Base-by-base conservation (phyloP, 805 yeast genomes). In the Saccharomycopsis malanga region DNA sequence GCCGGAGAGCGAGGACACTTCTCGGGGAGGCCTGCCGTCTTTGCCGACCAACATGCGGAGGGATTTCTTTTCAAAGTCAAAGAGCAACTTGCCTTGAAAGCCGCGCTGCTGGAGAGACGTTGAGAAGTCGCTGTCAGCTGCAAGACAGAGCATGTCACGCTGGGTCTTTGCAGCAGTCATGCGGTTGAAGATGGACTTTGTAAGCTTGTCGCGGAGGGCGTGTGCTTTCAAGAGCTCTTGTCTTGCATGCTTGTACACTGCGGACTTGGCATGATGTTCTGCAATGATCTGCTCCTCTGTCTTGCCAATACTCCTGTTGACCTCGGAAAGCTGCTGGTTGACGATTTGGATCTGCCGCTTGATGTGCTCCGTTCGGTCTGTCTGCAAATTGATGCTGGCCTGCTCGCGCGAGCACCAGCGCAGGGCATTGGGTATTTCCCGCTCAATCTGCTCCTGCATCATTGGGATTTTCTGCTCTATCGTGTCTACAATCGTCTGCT, bases 1-100 rank as follows among this genome's bases (percentile, higher is more conserved):
- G 32, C 99, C 99, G 1, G 96, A 87, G 22, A 91, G 71, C 0
- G 96, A 83, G 54, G 81, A 85, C 3, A 87, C 87, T 34, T 81
- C 77, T 55, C 96, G 71, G 27, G 76, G 69, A 23, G 72, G 72
- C 34, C 71, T 73, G 49, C 76, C 80, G 42, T 70, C 74, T 50
- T 76, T 74, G 23, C 81, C 73, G 2, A 82, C 86, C 47, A 72
- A 63, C 64, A 84, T 71, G 22, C 72, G 68, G 50, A 85, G 63
- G n/a, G 68, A 67, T 45, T 70, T 69, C 7, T 69, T 66, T 4
- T 62, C 68, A 50, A 73, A 75, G 53, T 82, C 83, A 59, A 91
- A 81, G 14, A 70, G 70, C 38, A 93, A 69, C 43, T 72, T 69
- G 10, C 97, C 98, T 5, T 73, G 70, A 60, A 84, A 88, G 3